Base-by-base conservation (phyloP, 192 early-diverging fungal species). In the Coemansia sp. region DNA sequence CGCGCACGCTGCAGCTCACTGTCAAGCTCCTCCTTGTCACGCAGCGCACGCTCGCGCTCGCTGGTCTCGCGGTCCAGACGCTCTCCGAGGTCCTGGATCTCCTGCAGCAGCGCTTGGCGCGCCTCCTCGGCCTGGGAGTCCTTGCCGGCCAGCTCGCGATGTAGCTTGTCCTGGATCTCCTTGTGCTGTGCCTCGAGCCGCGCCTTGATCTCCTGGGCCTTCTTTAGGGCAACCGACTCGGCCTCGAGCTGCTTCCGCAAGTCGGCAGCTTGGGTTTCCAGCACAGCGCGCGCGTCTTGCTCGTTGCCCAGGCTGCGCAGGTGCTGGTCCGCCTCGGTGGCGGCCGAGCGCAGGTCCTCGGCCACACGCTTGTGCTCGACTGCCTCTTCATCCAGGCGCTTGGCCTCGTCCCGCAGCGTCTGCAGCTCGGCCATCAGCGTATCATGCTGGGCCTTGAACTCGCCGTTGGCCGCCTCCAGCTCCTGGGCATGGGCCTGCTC, bases 91-190 rank as follows among this genome's bases (percentile, higher is more conserved):
- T 50, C 60, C 35, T 79, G 65, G 27, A 85, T 67, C 57, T 85
- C 82, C 2, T 52, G 36, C 23, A 80, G 54, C 20, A 83, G 73
- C 40, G 85, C 67, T 54, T 82, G 78, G 30, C 83, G 82, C n/a
- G 76, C 61, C 13, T 88, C 85, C 51, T 93, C 89, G 16, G 83
- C 77, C 69, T 85, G 77, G 11, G 68, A 42, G 14, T 91, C 91
- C 54, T 85, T 87, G 25, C 67, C 76, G 25, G 60, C 56, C 50
- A 79, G 64, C 56, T 83, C 79, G 3, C 57, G 54, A 43, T 85
- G 85, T 30, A 82, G 54, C 44, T 78, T 79, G 36, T 77, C 78
- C 36, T 85, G 82, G 29, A 79, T 78, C 25, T 90, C 85, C 39
- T 67, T 46, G 33, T 89, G 61, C 66, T 89, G 85, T 8, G 72